These are phyloP conservation scores for Ulmus americana DNA, from an alignment of 331 rosid genomes.

Conservation along the genomic window DNA sequence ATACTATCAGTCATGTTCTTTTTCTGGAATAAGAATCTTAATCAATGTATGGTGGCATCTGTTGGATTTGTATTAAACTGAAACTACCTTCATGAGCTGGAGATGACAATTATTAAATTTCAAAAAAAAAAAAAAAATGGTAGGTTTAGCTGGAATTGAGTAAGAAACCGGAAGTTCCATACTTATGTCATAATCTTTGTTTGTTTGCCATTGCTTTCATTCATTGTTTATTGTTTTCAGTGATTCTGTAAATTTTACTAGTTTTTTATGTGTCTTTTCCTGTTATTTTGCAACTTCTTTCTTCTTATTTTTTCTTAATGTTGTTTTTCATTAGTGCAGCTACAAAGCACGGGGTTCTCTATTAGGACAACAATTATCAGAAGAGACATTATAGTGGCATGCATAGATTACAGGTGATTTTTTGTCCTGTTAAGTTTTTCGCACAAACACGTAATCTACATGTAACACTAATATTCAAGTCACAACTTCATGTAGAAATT, in stretches of 20 bases:
- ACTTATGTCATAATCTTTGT: no score
- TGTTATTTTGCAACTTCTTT: not conserved
- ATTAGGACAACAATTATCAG: conserved; percentile 88
- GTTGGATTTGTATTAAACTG: not conserved
- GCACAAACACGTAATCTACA: not conserved
- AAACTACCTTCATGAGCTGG: not conserved
- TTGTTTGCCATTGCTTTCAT: not conserved
- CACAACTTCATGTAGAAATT: conserved; percentile 57
- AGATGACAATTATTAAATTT: not conserved
- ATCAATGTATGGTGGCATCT: not conserved
- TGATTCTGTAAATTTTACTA: conserved; percentile 2
- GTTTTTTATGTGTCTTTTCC: not conserved
- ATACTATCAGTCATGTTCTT: not conserved
- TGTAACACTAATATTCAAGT: conserved; percentile 19
- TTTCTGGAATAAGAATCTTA: not conserved
- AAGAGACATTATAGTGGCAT: conserved; percentile 91
- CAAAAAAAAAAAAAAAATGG: not conserved
- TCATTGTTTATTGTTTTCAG: not conserved
- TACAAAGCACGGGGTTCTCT: conserved; percentile 99
- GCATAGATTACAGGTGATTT: conserved; percentile 89
- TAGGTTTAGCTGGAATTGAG: not conserved
- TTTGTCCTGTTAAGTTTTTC: not conserved
- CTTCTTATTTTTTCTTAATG: not conserved
- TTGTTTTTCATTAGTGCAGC: conserved; percentile 39
- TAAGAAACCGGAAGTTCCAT: not conserved